Base-by-base conservation (phyloP, 768 basidiomycete genomes). In the Hypholoma sublateritium region DNA sequence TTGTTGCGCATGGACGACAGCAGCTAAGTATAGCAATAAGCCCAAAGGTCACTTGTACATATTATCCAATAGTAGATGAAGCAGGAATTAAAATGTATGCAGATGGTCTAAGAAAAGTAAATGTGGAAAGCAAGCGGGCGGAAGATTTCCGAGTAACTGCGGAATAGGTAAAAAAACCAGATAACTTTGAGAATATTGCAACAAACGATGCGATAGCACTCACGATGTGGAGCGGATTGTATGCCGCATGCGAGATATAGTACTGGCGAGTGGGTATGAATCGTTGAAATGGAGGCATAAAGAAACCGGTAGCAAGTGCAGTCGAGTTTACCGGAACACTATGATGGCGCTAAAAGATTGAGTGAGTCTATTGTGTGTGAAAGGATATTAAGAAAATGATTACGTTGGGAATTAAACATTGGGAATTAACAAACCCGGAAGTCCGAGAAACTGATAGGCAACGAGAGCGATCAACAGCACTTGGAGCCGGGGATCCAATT, bases 401-500 rank as follows among this genome's bases (percentile, higher is more conserved):
- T 53, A 53, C 53, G 43, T 53, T 53, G 53, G 28, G 24, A 16
- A 44, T 32, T 32, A 32, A 32, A 53, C 53, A 35, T 53, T 53
- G 53, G 28, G 24, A 16, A 34, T 53, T 35, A 45, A 46, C 36
- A n/a, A 42, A 48, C 55, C 25, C 21, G 34, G 34, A 45, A 37
- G 16, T 35, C 42, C 50, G 39, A 48, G 46, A 53, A 56, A 37
- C 43, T 39, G 45, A 54, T 17, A 47, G 41, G 45, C 49, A 47
- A 45, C 13, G 47, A 41, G 45, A 53, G 51, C 58, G 42, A 57
- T 73, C 78, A 89, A 70, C 90, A 91, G 69, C 90, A 92, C 67
- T 79, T 83, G 50, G 74, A 72, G 55, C 87, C 77, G 47, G 88
- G 86, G 50, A 89, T 65, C 85, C 86, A 86, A 55, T 75, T 77